Base-by-base conservation (phyloP, 2,329 filamentous ascomycete genomes). In the Fusarium pseudocircinatum region DNA sequence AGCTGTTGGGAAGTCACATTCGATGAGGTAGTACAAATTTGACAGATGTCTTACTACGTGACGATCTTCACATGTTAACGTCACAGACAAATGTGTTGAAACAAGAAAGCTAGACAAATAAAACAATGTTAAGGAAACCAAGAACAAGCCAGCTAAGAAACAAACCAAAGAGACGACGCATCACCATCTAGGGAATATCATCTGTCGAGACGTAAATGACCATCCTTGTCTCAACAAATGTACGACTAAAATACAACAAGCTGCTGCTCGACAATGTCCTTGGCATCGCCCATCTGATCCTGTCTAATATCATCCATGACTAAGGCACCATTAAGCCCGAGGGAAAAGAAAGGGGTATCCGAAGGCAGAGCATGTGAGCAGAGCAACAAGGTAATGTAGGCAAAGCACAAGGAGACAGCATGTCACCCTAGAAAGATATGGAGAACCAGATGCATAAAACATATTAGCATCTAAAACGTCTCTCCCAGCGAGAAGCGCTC, bases 231-330 rank as follows among this genome's bases (percentile, higher is more conserved):
- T 79, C 78, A 77, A 74, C 76, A 78, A 72, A 78, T 78, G 76
- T 78, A 77, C 77, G 72, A 78, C 78, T 83, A 83, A 82, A 83
- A 82, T 83, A 83, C 81, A 83, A 80, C 78, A 81, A 74, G 77
- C 78, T 79, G 77, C 77, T 78, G 74, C 79, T 81, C 76, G 72
- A 74, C 70, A 66, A 70, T 46, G 67, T 73, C 70, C 65, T 69
- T 72, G 59, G 73, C 78, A 75, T 75, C 75, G 70, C 78, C 75
- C 78, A 74, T 79, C 78, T 78, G 75, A 75, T 80, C 80, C 77
- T 76, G 77, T 78, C 77, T 79, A 79, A 75, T 78, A 78, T 76
- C 77, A 75, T 78, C 78, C 78, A 73, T 74, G 75, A 68, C 77
- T 73, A 70, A 72, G 75, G 76, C 78, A 80, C 76, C 79, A 78